These are phyloP conservation scores for Vanrija sp. DNA, from an alignment of 1,284 basidiomycete genomes.

Conservation along the genomic window DNA sequence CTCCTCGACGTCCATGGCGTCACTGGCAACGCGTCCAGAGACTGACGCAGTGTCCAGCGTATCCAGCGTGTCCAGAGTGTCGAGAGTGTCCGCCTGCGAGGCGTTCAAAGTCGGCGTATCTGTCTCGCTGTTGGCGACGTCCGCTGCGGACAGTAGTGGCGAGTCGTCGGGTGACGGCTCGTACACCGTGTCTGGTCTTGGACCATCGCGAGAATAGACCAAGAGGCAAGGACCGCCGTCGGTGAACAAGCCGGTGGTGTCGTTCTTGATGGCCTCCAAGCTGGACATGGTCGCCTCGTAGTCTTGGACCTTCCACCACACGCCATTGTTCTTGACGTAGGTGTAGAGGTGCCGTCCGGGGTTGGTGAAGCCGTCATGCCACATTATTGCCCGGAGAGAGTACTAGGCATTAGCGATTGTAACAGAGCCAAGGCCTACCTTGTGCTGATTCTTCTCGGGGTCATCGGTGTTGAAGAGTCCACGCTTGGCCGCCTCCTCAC, in stretches of 20 bases:
- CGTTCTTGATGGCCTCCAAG: constrained; percentile 26
- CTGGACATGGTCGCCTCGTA: constrained; percentile 28
- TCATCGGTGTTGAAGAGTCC: constrained; percentile 35
- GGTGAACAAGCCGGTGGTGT: constrained; percentile 40
- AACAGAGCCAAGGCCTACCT: constrained; percentile 16
- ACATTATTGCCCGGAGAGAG: constrained; percentile 29
- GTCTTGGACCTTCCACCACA: constrained; percentile 42
- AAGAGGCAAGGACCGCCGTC: constrained; percentile 43
- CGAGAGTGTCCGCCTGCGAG: too few species aligned
- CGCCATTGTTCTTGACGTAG: constrained; percentile 26
- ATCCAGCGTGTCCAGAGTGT: too few species aligned
- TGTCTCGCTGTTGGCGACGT: too few species aligned
- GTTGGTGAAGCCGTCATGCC: constrained; percentile 38
- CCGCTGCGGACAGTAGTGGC: too few species aligned
- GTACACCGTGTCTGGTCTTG: background rate
- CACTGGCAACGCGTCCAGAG: too few species aligned
- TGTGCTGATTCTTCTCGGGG: constrained; percentile 28
- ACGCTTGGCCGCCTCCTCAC: constrained; percentile 16
- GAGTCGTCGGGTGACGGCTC: too few species aligned
- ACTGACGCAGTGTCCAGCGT: too few species aligned
- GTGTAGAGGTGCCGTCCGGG: constrained; percentile 34
- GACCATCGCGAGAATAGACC: constrained; percentile 29
- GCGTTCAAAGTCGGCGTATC: too few species aligned
- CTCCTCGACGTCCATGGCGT: too few species aligned
- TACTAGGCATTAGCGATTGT: constrained; percentile 21